Percentiles rank a stretch among this genome's conserved stretches.
phyloP scores from a whole-genome alignment of 345 rosid species.

The Populus pruinosa region DNA sequence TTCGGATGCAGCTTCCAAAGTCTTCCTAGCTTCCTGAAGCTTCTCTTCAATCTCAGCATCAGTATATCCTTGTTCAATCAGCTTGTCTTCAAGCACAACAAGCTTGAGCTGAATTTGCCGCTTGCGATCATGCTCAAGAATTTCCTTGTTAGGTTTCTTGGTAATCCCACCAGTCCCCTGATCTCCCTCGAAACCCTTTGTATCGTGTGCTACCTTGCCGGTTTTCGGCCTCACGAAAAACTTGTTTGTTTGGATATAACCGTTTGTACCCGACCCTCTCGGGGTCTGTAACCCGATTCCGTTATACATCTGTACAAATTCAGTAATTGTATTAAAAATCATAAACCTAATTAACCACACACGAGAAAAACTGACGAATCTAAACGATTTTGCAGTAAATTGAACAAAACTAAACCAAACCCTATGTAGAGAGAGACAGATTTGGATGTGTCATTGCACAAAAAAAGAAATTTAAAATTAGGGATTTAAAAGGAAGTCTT shows the following conservation, averaged over 20 bases:
- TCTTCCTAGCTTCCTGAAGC: slow-evolving; percentile 69
- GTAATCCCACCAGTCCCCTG: slow-evolving; percentile 84
- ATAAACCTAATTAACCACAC: no score
- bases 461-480: no score
- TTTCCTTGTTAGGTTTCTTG: slow-evolving; percentile 75
- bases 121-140: slow-evolving; percentile 88
- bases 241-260: slow-evolving; percentile 81
- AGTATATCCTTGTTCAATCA: slow-evolving; percentile 69
- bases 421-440: no score
- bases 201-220: slow-evolving; percentile 52
- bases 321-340: not conserved
- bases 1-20: slow-evolving; percentile 57
- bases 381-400: no score
- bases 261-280: slow-evolving; percentile 97
- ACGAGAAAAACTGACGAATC: no score
- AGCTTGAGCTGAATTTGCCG: slow-evolving; percentile 93
- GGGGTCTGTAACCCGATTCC: slow-evolving; percentile 91
- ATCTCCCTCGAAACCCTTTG: slow-evolving; percentile 65
- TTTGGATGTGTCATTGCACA: no score
- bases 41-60: slow-evolving; percentile 78
- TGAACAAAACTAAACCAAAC: no score
- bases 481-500: no score
- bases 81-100: slow-evolving; percentile 73
- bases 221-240: slow-evolving; percentile 76
- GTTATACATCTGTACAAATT: slow-evolving; percentile 60